Evolutionary conservation across 2,329 filamentous ascomycete genomes (phyloP), one percentile per base, ranked within the genome.

Genomic region (Stromatinia cepivora): DNA sequence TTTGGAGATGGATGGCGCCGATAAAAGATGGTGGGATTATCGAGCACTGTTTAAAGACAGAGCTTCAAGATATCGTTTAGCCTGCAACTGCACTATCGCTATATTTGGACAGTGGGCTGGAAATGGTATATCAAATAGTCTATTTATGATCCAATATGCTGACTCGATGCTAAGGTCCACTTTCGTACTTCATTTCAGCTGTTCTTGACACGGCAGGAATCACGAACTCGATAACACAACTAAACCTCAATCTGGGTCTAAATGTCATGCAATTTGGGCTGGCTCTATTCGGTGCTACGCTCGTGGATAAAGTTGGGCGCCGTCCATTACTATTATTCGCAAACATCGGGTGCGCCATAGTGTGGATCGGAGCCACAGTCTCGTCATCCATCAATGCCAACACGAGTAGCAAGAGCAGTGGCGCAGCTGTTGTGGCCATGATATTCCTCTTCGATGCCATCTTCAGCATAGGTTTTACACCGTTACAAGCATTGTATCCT

Each of bases 11-110:
- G 81, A 85, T 65, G 84, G 82, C 10, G 83, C 83, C 1, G 84
- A 86, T 70, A 86, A 86, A 78, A 80, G 81, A 61, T 86, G 84
- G 83, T 86, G 83, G 82, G 84, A 86, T 73, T 86, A 86, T 75
- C 79, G 80, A 58, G 84, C 84, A 72, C 80, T 86, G 0, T 84
- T 83, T 79, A 82, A 82, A 72, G 82, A 81, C 3, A 81, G 81
- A 64, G 80, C 81, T 1, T 81, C 82, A 1, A 78, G 81, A 15
- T 83, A 82, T 57, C 81, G 85, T 25, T 80, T 87, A n/a, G 78
- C 82, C 5, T 82, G 81, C 70, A 84, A 85, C 28, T 77, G 84
- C 62, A 81, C 81, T 36, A 83, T 85, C 78, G 81, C 83, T 10
- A 79, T 82, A 57, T 85, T 87, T 70, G 83, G 83, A 3, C 85